A percentile compares a stretch with the other conserved stretches of the same genome.
These are phyloP conservation scores for Drechslera avenae DNA, from an alignment of 2,329 filamentous ascomycete species.

Conservation along the genomic window DNA sequence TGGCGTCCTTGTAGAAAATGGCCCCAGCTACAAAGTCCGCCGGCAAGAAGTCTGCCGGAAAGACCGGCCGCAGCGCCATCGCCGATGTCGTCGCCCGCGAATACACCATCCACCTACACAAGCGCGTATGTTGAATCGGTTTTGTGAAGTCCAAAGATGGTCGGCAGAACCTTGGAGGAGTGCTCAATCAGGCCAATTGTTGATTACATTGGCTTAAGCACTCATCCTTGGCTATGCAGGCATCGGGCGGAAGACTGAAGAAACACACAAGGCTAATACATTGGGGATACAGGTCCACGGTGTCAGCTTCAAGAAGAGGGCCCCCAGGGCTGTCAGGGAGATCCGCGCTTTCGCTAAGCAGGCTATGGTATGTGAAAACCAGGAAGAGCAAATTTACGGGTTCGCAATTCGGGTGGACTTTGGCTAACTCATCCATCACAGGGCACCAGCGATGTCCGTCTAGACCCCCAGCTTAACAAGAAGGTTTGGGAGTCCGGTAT, in stretches of 20 bases:
- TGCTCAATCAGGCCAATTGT: conserved; percentile 25
- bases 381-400: no score
- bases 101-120: conserved; percentile 99
- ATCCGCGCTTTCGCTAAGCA: conserved; percentile 91
- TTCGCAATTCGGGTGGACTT: not conserved
- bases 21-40: conserved; percentile 47
- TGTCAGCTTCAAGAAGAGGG: conserved; percentile 99
- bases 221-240: conserved; percentile 33
- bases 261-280: conserved; percentile 53
- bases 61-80: conserved; percentile 86
- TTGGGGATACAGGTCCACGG: conserved; percentile 78
- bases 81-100: conserved; percentile 98
- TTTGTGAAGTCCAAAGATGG: conserved; percentile 73
- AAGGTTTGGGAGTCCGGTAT: conserved; percentile 99
- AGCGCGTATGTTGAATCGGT: conserved; percentile 85
- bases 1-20: conserved; percentile 43
- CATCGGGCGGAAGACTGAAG: conserved; percentile 71
- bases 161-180: conserved; percentile 41
- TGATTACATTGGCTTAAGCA: conserved; percentile 27
- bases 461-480: conserved; percentile 99
- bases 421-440: conserved; percentile 50
- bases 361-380: conserved; percentile 80
- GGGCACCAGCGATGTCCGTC: conserved; percentile 95
- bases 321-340: conserved; percentile 98
- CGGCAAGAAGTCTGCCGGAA: conserved; percentile 67